phyloP scores from a whole-genome alignment of 1,139 yeast genomes.

The Diutina pseudorugosa region DNA sequence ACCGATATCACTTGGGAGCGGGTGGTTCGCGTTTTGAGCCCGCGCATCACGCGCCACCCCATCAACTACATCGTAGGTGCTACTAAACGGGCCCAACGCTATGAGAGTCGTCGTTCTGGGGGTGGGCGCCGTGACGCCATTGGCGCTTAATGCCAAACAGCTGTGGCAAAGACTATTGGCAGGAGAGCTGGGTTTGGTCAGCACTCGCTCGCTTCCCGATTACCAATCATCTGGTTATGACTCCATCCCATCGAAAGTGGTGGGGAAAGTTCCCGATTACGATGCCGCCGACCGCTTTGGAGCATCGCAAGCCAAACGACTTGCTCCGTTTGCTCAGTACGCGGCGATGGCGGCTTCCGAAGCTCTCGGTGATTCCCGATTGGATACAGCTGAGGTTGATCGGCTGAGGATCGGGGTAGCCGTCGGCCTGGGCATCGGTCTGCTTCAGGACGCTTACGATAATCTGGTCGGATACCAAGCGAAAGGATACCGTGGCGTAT shows the following conservation, averaged over 20 bases:
- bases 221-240: constrained; percentile 34
- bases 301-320: constrained; percentile 39
- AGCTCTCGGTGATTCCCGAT: not conserved
- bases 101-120: constrained; percentile 83
- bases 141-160: constrained; percentile 55
- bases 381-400: not conserved
- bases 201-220: constrained; percentile 37
- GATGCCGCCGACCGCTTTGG: constrained; percentile 31
- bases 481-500: constrained; percentile 58
- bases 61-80: constrained; percentile 32
- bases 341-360: not conserved
- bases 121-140: constrained; percentile 72
- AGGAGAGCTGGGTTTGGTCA: constrained; percentile 43
- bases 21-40: not conserved
- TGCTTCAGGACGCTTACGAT: constrained; percentile 62
- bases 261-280: constrained; percentile 66
- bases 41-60: constrained; percentile 16
- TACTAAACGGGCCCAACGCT: not conserved
- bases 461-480: constrained; percentile 38
- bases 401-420: constrained; percentile 56
- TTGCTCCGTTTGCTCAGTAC: constrained; percentile 10
- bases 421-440: constrained; percentile 90
- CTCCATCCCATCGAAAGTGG: constrained; percentile 62
- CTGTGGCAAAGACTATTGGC: constrained; percentile 43
- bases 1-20: not conserved